Base-by-base conservation (phyloP, 257 asterid genomes). In the Penstemon eatonii region DNA sequence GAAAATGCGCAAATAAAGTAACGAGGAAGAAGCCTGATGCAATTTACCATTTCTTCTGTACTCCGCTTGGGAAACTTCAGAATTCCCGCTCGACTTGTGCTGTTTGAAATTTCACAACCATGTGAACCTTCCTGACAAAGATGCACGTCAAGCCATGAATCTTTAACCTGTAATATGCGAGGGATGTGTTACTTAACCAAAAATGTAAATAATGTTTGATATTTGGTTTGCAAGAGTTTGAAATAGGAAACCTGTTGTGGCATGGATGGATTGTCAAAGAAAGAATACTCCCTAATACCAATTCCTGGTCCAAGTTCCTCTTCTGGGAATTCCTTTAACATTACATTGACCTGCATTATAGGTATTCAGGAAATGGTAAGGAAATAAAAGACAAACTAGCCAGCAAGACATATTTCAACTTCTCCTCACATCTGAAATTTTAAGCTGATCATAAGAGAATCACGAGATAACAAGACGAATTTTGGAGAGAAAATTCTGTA, bases 81-180 rank as follows among this genome's bases (percentile, higher is more conserved):
- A 72, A 75, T 52, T 61, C 95, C 89, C 0, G 53, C 67, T 75
- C 8, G 73, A 77, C 62, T 80, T 5, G 96, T 86, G 74, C 57
- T 76, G 80, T 91, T 94, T 59, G 98, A 76, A 74, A 71, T 72
- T 75, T 83, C 84, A 73, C 99, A 94, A 72, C 89, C 94, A 13
- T 8, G 70, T 70, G 96, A 87, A 45, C 95, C 96, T 71, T 83
- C 90, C 66, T 81, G 90, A 81, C 99, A 94, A 76, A 94, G 91
- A 71, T 83, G 89, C 76, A 94, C 99, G 56, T 94, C 79, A 38
- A 94, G 90, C 98, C 96, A 87, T 9, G 98, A 94, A 71, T 89
- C 87, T 80, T 86, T 94, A 74, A 91, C 98, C 99, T 94, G 86
- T 66, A 74, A 82, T n/a, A 63, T 61, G 56, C 6, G 69, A 43